These are phyloP conservation scores for Cercospora citrullina DNA, from an alignment of 2,329 filamentous ascomycete species.

Conservation along the genomic window DNA sequence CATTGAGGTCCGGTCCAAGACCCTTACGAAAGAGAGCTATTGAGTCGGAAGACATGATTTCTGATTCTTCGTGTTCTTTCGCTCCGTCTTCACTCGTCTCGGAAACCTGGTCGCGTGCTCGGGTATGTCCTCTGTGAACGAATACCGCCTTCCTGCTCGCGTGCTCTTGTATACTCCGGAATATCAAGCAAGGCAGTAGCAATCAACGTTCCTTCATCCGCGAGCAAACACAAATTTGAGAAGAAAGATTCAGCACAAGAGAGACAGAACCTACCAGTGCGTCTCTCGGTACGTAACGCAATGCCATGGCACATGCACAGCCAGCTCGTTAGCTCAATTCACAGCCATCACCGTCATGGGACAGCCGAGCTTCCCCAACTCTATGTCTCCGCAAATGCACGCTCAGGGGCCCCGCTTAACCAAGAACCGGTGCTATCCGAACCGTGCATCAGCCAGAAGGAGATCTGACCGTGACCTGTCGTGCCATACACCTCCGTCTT, in stretches of 20 bases:
- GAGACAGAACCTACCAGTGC: background rate
- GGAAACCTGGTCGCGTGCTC: background rate
- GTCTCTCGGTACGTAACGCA: background rate
- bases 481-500: background rate
- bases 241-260: background rate
- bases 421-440: slow-evolving; percentile 1
- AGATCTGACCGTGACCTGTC: background rate
- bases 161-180: background rate
- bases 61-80: background rate
- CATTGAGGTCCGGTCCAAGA: slow-evolving; percentile 52
- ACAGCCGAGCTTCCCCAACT: background rate
- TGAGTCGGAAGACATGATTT: slow-evolving; percentile 47
- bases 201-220: background rate
- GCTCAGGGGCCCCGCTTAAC: background rate
- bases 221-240: background rate
- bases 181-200: background rate
- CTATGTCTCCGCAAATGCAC: background rate
- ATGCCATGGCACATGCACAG: background rate
- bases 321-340: background rate
- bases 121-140: background rate
- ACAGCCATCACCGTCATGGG: background rate
- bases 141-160: background rate
- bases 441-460: background rate
- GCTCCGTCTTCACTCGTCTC: background rate
- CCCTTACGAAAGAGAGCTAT: slow-evolving; percentile 51